A percentile compares a stretch with the other conserved stretches of the same genome.
phyloP scores from a whole-genome alignment of 495 filamentous ascomycete species.

The Podospora didyma region DNA sequence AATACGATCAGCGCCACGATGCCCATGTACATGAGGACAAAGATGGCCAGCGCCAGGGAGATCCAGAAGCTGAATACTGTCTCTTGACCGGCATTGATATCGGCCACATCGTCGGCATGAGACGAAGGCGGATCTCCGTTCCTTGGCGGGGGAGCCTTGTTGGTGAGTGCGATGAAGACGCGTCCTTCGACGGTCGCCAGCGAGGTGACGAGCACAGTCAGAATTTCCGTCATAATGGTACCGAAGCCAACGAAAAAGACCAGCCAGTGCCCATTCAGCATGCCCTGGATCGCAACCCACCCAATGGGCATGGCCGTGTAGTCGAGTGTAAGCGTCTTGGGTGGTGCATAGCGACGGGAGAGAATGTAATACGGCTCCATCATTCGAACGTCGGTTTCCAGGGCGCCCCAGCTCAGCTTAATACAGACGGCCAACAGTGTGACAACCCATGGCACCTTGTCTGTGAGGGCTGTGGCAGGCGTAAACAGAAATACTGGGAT shows the following conservation, averaged over 20 bases:
- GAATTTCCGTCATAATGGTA: slow-evolving; percentile 59
- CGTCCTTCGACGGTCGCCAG: slow-evolving; percentile 55
- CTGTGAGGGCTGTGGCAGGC: slow-evolving; percentile 47
- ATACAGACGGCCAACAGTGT: slow-evolving; percentile 59
- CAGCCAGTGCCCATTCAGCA: slow-evolving; percentile 59
- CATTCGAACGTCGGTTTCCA: slow-evolving; percentile 70
- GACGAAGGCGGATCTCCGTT: not conserved
- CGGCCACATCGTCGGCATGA: slow-evolving; percentile 6
- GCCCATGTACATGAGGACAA: slow-evolving; percentile 56
- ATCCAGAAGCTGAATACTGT: slow-evolving; percentile 57
- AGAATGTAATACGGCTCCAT: slow-evolving; percentile 73
- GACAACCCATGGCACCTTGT: slow-evolving; percentile 60
- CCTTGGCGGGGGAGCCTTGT: not conserved
- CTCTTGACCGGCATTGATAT: slow-evolving; percentile 53
- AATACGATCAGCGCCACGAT: slow-evolving; percentile 52
- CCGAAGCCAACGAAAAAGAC: slow-evolving; percentile 60
- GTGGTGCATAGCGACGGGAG: slow-evolving; percentile 56
- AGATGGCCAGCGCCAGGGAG: slow-evolving; percentile 51
- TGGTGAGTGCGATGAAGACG: slow-evolving; percentile 41
- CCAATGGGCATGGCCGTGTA: slow-evolving; percentile 68
- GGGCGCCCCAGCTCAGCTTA: slow-evolving; percentile 62
- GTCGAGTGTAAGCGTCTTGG: slow-evolving; percentile 62
- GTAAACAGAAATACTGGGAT: slow-evolving; percentile 58
- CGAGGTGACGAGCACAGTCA: slow-evolving; percentile 63
- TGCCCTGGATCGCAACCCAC: slow-evolving; percentile 54